phyloP scores from a whole-genome alignment of 768 basidiomycete species.

The Xerocomellus amylosporus region DNA sequence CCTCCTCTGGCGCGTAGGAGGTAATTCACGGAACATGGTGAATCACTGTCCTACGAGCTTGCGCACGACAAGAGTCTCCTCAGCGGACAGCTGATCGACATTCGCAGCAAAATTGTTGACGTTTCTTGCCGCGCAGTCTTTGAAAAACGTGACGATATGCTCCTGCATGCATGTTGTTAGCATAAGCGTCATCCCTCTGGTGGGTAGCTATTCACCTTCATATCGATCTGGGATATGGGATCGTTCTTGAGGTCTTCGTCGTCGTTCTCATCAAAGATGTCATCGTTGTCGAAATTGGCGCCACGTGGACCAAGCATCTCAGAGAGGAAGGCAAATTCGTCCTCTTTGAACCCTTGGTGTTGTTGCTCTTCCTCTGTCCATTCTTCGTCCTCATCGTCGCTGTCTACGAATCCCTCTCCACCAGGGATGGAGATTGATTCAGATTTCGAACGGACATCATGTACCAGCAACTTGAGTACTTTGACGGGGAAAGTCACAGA shows the following conservation, averaged over 20 bases:
- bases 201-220: conserved; percentile 45
- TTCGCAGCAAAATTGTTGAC: conserved; percentile 58
- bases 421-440: conserved; percentile 67
- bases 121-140: conserved; percentile 63
- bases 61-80: conserved; percentile 68
- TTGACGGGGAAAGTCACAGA: conserved; percentile 87
- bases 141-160: conserved; percentile 68
- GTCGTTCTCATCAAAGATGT: conserved; percentile 65
- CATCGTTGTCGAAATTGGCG: conserved; percentile 73
- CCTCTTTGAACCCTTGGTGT: conserved; percentile 57
- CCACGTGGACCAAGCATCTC: conserved; percentile 77
- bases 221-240: conserved; percentile 82
- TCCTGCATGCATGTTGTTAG: conserved; percentile 45
- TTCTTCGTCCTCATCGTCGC: conserved; percentile 88
- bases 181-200: background rate
- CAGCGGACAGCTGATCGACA: conserved; percentile 63
- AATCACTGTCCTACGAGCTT: conserved; percentile 39
- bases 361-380: conserved; percentile 88
- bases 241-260: conserved; percentile 90
- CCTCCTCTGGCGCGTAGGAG: background rate
- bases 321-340: conserved; percentile 82
- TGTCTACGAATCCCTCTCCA: conserved; percentile 58
- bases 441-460: conserved; percentile 78
- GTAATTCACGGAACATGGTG: background rate
- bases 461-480: conserved; percentile 83